phyloP scores from a whole-genome alignment of 2,329 filamentous ascomycete genomes.

The Nemania sp. region DNA sequence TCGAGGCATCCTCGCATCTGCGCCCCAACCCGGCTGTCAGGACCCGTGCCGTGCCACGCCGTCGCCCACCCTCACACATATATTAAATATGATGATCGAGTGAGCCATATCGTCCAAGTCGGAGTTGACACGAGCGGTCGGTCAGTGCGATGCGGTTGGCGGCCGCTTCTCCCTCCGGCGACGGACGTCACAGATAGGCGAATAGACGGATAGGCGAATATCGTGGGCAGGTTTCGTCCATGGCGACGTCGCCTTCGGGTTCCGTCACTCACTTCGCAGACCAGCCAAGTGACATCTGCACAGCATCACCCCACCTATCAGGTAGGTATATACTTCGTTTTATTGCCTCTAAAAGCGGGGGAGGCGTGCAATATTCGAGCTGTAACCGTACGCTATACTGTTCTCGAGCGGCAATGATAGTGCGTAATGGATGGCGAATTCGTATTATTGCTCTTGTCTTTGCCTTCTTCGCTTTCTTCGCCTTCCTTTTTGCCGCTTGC shows the following conservation, averaged over 20 bases:
- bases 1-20: constrained; percentile 9
- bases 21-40: neutral
- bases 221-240: constrained; percentile 8
- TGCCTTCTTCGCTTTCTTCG: neutral
- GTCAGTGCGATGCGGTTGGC: neutral
- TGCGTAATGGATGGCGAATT: constrained; percentile 13
- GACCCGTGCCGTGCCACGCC: neutral
- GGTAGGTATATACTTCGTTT: neutral
- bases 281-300: neutral
- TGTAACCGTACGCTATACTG: constrained; percentile 1
- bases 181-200: constrained; percentile 1
- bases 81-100: too few relatives aligned
- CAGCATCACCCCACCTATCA: neutral
- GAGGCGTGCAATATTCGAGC: constrained; percentile 10
- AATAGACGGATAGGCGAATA: neutral
- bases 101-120: too few relatives aligned
- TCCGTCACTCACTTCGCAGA: constrained; percentile 1
- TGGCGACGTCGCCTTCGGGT: constrained; percentile 12
- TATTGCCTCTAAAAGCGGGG: constrained; percentile 24
- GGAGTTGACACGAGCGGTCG: too few relatives aligned
- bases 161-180: too few relatives aligned
- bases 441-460: neutral
- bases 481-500: constrained; percentile 13
- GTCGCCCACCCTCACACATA: neutral
- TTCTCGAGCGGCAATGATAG: constrained; percentile 9